A percentile compares a stretch with the other conserved stretches of the same genome.
phyloP scores from a whole-genome alignment of 2,329 filamentous ascomycete species.

The Plectosphaerella sp. region DNA sequence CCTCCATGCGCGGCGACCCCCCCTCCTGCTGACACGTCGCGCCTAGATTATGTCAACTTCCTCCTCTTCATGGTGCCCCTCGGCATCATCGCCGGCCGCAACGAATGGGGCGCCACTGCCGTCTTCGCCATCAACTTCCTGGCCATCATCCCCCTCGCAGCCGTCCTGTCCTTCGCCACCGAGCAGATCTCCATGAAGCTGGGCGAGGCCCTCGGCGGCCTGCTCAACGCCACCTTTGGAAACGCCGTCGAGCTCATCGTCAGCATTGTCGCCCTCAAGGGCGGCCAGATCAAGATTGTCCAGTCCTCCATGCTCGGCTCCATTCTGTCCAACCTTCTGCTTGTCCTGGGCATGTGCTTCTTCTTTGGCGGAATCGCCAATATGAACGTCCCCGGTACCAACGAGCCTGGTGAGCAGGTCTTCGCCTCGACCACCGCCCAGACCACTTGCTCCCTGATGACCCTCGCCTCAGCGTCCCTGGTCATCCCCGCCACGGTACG shows the following conservation, averaged over 20 bases:
- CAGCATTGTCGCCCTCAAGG: conserved; percentile 82
- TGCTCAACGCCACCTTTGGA: conserved; percentile 74
- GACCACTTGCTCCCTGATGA: conserved; percentile 72
- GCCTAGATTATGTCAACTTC: conserved; percentile 59
- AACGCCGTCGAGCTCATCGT: conserved; percentile 81
- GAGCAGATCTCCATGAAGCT: conserved; percentile 71
- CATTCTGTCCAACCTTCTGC: conserved; percentile 88
- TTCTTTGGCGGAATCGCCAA: conserved; percentile 67
- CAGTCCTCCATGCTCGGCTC: conserved; percentile 96
- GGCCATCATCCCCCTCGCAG: conserved; percentile 72
- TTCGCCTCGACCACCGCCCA: conserved; percentile 77
- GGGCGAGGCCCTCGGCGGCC: conserved; percentile 68
- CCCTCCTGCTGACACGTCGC: conserved; percentile 4
- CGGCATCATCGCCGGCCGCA: conserved; percentile 62
- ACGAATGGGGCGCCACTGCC: conserved; percentile 59
- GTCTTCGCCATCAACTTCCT: conserved; percentile 78
- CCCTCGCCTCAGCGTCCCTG: conserved; percentile 69
- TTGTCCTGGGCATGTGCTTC: conserved; percentile 81
- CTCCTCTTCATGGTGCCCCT: conserved; percentile 70
- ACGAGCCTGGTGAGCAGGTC: conserved; percentile 58
- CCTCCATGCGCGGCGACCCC: not conserved
- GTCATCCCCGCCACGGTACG: conserved; percentile 70
- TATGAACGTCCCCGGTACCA: conserved; percentile 46
- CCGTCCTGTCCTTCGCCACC: conserved; percentile 71
- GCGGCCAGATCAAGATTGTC: conserved; percentile 90